These are phyloP conservation scores for Ogataea pignaliae DNA, from an alignment of 805 yeast species.

Conservation along the genomic window DNA sequence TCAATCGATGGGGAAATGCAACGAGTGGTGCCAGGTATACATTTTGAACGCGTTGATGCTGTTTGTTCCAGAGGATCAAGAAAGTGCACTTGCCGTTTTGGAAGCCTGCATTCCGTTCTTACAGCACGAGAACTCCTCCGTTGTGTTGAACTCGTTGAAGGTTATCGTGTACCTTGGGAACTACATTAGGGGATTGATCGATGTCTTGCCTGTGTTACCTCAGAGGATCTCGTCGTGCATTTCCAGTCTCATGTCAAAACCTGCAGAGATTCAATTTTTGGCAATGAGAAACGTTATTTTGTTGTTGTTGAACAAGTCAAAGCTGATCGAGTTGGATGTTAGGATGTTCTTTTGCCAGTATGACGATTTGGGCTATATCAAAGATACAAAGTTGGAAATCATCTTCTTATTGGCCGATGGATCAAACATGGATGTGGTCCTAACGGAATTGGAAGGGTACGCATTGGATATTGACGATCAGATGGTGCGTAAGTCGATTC, in stretches of 20 bases:
- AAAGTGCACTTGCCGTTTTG: slow-evolving; percentile 61
- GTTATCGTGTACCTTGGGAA: slow-evolving; percentile 68
- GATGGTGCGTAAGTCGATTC: slow-evolving; percentile 81
- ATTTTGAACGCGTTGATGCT: slow-evolving; percentile 61
- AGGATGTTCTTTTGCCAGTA: slow-evolving; percentile 75
- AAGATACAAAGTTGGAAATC: slow-evolving; percentile 86
- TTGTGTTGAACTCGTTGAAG: slow-evolving; percentile 72
- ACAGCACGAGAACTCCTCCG: slow-evolving; percentile 77
- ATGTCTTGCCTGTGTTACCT: slow-evolving; percentile 50
- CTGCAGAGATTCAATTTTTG: slow-evolving; percentile 79
- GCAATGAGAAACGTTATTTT: slow-evolving; percentile 77
- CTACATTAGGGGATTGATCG: slow-evolving; percentile 56
- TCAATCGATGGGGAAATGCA: slow-evolving; percentile 37
- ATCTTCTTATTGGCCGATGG: slow-evolving; percentile 74
- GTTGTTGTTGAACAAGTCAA: slow-evolving; percentile 61
- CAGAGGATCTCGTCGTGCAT: slow-evolving; percentile 64
- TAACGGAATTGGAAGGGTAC: slow-evolving; percentile 77
- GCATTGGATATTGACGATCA: slow-evolving; percentile 83
- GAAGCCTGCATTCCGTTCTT: slow-evolving; percentile 65
- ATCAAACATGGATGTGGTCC: slow-evolving; percentile 52
- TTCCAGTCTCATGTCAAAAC: slow-evolving; percentile 64
- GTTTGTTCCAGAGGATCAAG: slow-evolving; percentile 65
- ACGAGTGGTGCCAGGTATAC: slow-evolving; percentile 73
- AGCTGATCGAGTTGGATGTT: slow-evolving; percentile 61
- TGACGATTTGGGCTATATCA: slow-evolving; percentile 83